phyloP scores from a whole-genome alignment of 2,329 filamentous ascomycete species.

The Paecilomyces formosus region DNA sequence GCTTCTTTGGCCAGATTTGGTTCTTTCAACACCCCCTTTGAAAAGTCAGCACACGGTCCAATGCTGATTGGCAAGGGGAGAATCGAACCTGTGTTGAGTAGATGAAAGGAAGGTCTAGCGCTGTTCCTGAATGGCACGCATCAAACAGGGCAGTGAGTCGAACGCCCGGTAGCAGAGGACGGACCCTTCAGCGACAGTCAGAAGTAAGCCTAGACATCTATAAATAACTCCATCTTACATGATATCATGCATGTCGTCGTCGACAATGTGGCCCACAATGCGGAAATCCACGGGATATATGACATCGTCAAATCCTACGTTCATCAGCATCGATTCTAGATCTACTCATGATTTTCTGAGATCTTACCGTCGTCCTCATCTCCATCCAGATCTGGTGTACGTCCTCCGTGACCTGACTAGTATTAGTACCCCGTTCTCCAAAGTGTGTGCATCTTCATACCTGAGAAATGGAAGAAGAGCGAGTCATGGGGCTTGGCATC shows the following conservation, averaged over 20 bases:
- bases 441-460: slow-evolving; percentile 39
- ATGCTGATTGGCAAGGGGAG: background rate
- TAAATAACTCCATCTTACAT: slow-evolving; percentile 35
- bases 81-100: slow-evolving; percentile 50
- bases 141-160: slow-evolving; percentile 64
- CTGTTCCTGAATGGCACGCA: slow-evolving; percentile 60
- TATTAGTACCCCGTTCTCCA: slow-evolving; percentile 1
- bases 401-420: slow-evolving; percentile 60
- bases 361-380: slow-evolving; percentile 61
- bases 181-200: slow-evolving; percentile 44
- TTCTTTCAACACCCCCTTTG: slow-evolving; percentile 55
- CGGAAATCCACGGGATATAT: slow-evolving; percentile 72
- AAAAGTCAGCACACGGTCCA: background rate
- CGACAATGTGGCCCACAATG: slow-evolving; percentile 63
- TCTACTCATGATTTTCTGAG: background rate
- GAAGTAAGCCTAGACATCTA: background rate
- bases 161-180: slow-evolving; percentile 75
- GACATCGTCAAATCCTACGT: slow-evolving; percentile 60
- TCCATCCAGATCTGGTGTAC: slow-evolving; percentile 64
- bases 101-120: slow-evolving; percentile 60
- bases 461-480: slow-evolving; percentile 93
- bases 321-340: background rate
- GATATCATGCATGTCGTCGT: slow-evolving; percentile 69
- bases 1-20: slow-evolving; percentile 62
- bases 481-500: slow-evolving; percentile 88